A percentile compares a stretch with the other conserved stretches of the same genome.
Conservation (phyloP, 305 asterid genomes). For the Fraxinus sp. region DNA sequence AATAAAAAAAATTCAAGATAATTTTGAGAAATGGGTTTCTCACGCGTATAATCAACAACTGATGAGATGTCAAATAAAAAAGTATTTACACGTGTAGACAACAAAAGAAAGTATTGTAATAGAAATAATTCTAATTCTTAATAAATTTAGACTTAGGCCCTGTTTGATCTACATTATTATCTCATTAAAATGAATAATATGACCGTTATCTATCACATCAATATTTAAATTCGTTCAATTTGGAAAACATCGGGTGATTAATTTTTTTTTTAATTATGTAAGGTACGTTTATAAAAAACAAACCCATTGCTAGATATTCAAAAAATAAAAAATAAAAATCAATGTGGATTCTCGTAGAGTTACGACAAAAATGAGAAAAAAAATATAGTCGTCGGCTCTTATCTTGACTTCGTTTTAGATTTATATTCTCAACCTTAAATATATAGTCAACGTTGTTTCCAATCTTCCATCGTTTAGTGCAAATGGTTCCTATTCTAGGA, state of each 20-base stretch:
- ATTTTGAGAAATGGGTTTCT: not conserved
- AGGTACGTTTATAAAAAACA: not conserved
- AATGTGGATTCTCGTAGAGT: not conserved
- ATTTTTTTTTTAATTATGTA: not conserved
- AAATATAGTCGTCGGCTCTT: not conserved
- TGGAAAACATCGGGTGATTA: not conserved
- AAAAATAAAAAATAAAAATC: not conserved
- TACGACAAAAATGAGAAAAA: not conserved
- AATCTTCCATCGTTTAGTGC: not conserved
- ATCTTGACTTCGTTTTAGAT: not conserved
- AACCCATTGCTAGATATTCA: not conserved
- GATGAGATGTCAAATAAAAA: not conserved
- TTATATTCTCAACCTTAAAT: not conserved
- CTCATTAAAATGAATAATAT: no score
- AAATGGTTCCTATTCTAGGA: not conserved
- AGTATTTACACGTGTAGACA: not conserved
- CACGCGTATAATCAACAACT: not conserved
- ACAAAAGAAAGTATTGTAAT: not conserved
- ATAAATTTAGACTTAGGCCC: not conserved
- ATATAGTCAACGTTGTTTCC: not conserved
- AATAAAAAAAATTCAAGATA: not conserved
- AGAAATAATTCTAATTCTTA: not conserved
- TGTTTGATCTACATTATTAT: no score
- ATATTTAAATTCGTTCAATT: not conserved
- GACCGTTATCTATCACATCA: no score